Percentiles rank a stretch among this genome's conserved stretches.
Conservation (phyloP, 768 basidiomycete species). For the Trichaptum fuscoviolaceum region DNA sequence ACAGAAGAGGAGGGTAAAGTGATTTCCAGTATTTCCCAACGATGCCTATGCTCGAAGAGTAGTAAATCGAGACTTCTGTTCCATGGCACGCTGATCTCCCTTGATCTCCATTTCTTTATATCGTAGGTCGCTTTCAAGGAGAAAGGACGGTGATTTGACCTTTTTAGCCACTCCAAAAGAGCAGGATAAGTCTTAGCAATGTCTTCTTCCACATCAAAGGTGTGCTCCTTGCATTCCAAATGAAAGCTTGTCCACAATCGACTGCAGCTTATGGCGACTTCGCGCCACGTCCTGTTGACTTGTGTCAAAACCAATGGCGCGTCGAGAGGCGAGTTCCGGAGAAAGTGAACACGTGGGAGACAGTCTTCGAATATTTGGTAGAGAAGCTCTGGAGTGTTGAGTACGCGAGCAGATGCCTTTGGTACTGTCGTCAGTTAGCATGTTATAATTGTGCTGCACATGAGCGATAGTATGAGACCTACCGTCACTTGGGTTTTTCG, state of each 20-base stretch:
- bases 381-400: not conserved
- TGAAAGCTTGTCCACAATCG: not conserved
- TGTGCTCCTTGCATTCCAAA: not conserved
- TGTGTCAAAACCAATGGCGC: not conserved
- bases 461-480: no score
- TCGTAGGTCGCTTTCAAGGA: not conserved
- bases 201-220: not conserved
- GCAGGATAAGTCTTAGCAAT: not conserved
- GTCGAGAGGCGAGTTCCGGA: not conserved
- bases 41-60: not conserved
- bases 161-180: not conserved
- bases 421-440: no score
- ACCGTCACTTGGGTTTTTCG: no score
- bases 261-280: not conserved
- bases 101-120: no score
- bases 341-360: not conserved
- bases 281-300: not conserved
- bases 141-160: not conserved
- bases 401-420: not conserved
- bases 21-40: not conserved
- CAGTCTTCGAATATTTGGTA: not conserved
- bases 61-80: not conserved
- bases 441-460: no score
- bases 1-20: not conserved
- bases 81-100: not conserved